These are phyloP conservation scores for Salix purpurea DNA, from an alignment of 345 rosid species.

Conservation along the genomic window DNA sequence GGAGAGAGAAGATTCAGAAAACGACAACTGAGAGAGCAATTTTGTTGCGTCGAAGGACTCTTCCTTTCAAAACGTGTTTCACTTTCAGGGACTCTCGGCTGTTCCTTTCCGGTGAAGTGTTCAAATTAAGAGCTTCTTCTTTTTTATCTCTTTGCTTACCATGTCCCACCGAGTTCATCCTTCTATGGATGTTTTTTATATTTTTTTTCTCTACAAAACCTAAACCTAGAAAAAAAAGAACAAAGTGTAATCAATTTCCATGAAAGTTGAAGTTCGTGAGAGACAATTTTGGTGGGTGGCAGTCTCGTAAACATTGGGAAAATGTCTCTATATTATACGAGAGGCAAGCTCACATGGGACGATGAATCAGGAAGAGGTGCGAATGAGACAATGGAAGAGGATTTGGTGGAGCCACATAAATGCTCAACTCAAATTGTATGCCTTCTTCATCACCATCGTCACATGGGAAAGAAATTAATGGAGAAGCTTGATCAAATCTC, in stretches of 20 bases:
- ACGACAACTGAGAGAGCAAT: not conserved
- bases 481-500: conserved; percentile 1
- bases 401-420: conserved; percentile 62
- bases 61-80: too few species aligned
- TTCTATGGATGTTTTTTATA: too few species aligned
- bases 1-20: not conserved
- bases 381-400: conserved; percentile 58
- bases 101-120: too few species aligned
- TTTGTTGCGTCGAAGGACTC: not conserved
- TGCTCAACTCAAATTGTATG: conserved; percentile 34
- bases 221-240: too few species aligned
- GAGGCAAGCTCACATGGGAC: conserved; percentile 68
- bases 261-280: not conserved
- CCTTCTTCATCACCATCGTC: not conserved
- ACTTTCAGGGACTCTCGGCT: too few species aligned
- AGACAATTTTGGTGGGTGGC: not conserved
- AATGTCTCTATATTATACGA: not conserved
- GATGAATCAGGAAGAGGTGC: conserved; percentile 40
- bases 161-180: too few species aligned
- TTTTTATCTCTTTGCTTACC: too few species aligned
- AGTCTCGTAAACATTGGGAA: not conserved
- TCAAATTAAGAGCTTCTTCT: too few species aligned
- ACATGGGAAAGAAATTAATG: not conserved
- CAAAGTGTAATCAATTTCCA: too few species aligned
- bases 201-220: too few species aligned